phyloP scores from a whole-genome alignment of 1,139 yeast species.

The Meyerozyma guilliermondii region DNA sequence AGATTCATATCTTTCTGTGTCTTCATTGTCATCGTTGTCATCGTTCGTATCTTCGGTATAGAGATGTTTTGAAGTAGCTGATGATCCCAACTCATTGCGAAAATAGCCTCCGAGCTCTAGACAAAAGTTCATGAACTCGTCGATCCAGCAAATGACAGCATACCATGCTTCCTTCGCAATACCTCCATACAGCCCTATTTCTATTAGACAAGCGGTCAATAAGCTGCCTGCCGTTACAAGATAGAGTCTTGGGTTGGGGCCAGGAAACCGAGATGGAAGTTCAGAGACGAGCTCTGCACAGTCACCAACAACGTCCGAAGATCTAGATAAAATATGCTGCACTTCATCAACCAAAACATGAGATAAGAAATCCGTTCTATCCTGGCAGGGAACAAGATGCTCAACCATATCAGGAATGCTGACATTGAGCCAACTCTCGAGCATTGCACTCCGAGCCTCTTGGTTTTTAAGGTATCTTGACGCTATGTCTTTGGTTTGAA shows the following conservation, averaged over 20 bases:
- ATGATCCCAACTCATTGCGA: not conserved
- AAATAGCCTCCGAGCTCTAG: constrained; percentile 1
- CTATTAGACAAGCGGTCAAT: constrained; percentile 61
- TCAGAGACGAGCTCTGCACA: constrained; percentile 25
- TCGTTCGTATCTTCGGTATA: not conserved
- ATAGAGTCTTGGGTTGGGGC: constrained; percentile 52
- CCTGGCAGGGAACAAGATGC: constrained; percentile 54
- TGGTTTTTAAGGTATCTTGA: constrained; percentile 44
- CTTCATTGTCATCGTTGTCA: not conserved
- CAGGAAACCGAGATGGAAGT: constrained; percentile 44
- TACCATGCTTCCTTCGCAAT: constrained; percentile 74
- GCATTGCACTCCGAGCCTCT: constrained; percentile 48
- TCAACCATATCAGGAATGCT: constrained; percentile 46
- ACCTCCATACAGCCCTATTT: constrained; percentile 55
- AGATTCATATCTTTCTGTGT: not conserved
- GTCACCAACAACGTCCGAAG: constrained; percentile 9
- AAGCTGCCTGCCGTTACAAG: constrained; percentile 51
- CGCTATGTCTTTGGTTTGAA: constrained; percentile 57
- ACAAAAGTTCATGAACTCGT: constrained; percentile 36
- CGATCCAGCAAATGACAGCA: constrained; percentile 73
- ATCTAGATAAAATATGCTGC: constrained; percentile 26
- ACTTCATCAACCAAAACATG: constrained; percentile 38
- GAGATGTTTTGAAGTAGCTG: not conserved
- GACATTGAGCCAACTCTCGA: constrained; percentile 55
- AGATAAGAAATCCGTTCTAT: constrained; percentile 25